Evolutionary conservation across 495 filamentous ascomycete species (phyloP).

Genomic region (Xeromyces bisporus): DNA sequence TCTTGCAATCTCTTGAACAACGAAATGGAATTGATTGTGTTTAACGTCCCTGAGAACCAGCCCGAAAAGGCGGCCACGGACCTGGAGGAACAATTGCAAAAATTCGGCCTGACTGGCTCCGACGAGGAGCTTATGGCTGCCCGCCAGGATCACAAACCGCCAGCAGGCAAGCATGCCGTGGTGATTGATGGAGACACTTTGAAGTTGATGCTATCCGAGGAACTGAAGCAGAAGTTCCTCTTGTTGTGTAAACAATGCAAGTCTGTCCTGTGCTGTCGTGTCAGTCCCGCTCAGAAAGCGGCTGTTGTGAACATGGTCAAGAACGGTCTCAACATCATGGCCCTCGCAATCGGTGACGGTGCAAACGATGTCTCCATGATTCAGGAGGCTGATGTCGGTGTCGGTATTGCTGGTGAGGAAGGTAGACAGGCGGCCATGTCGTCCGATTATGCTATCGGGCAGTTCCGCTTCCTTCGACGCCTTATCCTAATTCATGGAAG

Average conservation of each 20-base stretch:
- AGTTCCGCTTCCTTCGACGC: constrained; percentile 87
- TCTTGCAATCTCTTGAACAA: constrained; percentile 96
- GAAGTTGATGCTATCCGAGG: constrained; percentile 70
- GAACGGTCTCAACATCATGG: constrained; percentile 87
- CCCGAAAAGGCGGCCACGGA: constrained; percentile 44
- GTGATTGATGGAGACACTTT: constrained; percentile 93
- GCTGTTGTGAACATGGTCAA: constrained; percentile 96
- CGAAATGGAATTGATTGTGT: constrained; percentile 88
- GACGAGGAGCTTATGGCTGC: constrained; percentile 74
- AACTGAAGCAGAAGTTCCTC: constrained; percentile 77
- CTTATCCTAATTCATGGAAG: constrained; percentile 89
- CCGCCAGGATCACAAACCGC: constrained; percentile 64
- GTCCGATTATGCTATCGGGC: constrained; percentile 94
- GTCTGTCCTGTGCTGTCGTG: constrained; percentile 92
- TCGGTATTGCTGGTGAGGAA: constrained; percentile 95
- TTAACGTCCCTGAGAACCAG: constrained; percentile 68
- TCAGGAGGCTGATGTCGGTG: constrained; percentile 94
- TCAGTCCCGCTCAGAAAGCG: constrained; percentile 92
- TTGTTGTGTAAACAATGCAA: constrained; percentile 95
- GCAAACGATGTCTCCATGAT: constrained; percentile 99
- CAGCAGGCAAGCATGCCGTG: constrained; percentile 79
- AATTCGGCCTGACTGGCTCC: constrained; percentile 68
- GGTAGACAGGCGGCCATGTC: constrained; percentile 97
- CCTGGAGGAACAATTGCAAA: constrained; percentile 53
- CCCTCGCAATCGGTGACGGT: constrained; percentile 88